Conservation (phyloP, 2,329 filamentous ascomycete species). For the Phoma herbarum region DNA sequence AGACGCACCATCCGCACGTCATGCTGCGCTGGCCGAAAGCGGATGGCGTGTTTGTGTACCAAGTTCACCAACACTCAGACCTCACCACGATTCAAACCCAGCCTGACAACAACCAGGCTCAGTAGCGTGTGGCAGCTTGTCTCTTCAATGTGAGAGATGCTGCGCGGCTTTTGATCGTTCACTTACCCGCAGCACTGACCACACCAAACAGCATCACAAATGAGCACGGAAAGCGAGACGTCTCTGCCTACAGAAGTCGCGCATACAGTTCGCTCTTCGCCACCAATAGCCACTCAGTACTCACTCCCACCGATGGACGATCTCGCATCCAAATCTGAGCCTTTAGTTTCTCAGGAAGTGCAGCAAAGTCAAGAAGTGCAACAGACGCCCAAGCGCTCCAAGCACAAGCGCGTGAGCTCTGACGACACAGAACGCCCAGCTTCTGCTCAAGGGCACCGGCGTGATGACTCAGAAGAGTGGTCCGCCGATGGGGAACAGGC, state of each 20-base stretch:
- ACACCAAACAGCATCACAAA: conserved; percentile 28
- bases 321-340: conserved; percentile 22
- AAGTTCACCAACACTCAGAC: conserved; percentile 5
- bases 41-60: conserved; percentile 17
- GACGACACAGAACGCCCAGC: conserved; percentile 40
- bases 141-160: conserved; percentile 14
- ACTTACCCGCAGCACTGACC: conserved; percentile 40
- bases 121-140: background rate
- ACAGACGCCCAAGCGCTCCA: conserved; percentile 8
- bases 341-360: conserved; percentile 17
- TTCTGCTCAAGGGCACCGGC: conserved; percentile 33
- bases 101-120: background rate
- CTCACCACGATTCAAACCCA: background rate
- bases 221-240: conserved; percentile 32
- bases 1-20: conserved; percentile 39
- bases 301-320: conserved; percentile 33
- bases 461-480: conserved; percentile 23
- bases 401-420: conserved; percentile 25
- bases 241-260: conserved; percentile 28
- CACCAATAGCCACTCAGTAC: conserved; percentile 13
- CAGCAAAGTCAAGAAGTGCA: conserved; percentile 15
- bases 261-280: conserved; percentile 30
- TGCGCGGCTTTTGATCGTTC: conserved; percentile 21
- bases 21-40: conserved; percentile 34
- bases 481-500: conserved; percentile 6